Evolutionary conservation across 192 early-diverging fungal genomes (phyloP), one percentile per base, ranked within the genome.

Genomic region (Coemansia interrupta): DNA sequence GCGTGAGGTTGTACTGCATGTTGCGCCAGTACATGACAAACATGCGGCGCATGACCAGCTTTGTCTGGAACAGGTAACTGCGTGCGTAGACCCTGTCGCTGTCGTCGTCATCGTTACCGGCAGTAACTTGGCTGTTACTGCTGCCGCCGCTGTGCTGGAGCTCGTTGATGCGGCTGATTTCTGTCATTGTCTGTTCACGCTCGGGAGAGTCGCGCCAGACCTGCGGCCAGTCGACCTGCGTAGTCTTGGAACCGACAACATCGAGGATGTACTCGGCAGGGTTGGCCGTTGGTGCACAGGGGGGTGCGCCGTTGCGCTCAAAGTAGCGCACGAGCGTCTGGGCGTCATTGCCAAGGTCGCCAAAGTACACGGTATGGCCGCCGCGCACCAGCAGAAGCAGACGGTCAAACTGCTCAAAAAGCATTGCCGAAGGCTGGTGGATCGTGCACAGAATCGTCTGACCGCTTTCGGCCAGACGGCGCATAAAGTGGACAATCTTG

Each of bases 261-360:
- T 92, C 85, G 44, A 94, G 71, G 24, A 92, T 90, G 67, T 92
- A 94, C 69, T 94, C 92, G 32, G 92, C 92, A 42, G 89, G 89
- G 62, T 94, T 92, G 17, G 80, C 90, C 6, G 70, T 66, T 5
- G 83, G 75, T 14, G 83, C 76, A 57, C 89, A 92, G 22, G 66
- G 73, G 38, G 73, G 76, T 1, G 88, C 90, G 57, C 92, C 92
- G 47, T 89, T 82, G 32, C 63, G 63, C 58, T 92, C 89, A 83
- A 92, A 50, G 48, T 50, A 50, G 48, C 48, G 23, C 24, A 50
- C 26, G 12, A 94, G 69, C 4, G 75, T 81, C 50, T 64, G 56
- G 29, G 85, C 85, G 42, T 90, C 83, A 0, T 46, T 41, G 39
- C 92, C 92, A 3, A 94, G 74, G 29, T 91, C 85, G 51, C 92